Base-by-base conservation (phyloP, 768 basidiomycete species). In the Macrolepiota dolichaula region DNA sequence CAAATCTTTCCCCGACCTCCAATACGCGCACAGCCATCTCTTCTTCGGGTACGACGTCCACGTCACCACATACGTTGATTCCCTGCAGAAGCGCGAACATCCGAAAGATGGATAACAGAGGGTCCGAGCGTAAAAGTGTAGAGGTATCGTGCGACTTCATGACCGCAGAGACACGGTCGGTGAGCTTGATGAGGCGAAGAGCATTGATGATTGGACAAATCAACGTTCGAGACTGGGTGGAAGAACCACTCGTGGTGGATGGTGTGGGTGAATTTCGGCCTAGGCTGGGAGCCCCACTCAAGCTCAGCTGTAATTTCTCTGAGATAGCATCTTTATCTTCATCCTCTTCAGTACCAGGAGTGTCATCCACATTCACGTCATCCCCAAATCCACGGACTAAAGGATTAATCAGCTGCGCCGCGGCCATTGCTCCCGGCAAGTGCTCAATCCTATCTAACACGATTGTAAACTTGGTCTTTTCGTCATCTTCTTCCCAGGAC, bases 391-490 rank as follows among this genome's bases (percentile, higher is more conserved):
- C 32, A 1, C 66, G 51, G 7, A 68, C 42, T 11, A 73, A 50
- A 1, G 78, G 76, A 51, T 87, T 87, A 42, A 98, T 77, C 59
- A 98, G 85, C 68, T 96, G 91, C 0, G 91, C 85, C 57, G 98
- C 76, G 0, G 92, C 85, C 94, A 99, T 96, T 73, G 93, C 87
- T 9, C 90, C 85, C 0, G 95, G 89, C 0, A 98, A 71, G 70
- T 95, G 92, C 67, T 97, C 96, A 51, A 96, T 77, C 70, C 88
- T 92, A 71, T 96, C 94, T 15, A 98, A 81, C 17, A 98, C 86
- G 62, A 98, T 84, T 0, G 90, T 88, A 74, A 96, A 92, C 9
- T 86, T 81, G 1, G 78, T 80, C 53, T 82, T 88, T 72, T 75
- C 66, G 4, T 66, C 73, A 10, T 55, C 36, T 11, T 59, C 51